Base-by-base conservation (phyloP, 208 protist species). In the Leishmania lainsoni region DNA sequence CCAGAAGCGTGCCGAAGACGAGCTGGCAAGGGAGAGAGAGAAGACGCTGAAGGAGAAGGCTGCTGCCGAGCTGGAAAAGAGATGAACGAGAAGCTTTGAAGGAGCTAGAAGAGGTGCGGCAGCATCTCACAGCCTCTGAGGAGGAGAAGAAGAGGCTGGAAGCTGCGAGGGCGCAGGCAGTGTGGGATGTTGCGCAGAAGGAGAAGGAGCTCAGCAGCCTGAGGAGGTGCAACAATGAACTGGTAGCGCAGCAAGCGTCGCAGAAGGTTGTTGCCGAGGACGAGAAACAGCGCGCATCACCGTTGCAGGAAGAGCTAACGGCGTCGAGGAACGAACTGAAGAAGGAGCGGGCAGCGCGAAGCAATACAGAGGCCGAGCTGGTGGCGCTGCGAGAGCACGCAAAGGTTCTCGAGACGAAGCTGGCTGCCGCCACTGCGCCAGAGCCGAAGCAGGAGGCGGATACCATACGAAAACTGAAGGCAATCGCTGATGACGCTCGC, bases 1-100 rank as follows among this genome's bases (percentile, higher is more conserved):
- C 2, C 85, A 83, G 56, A 68, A 86, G 20, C 54, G 52, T 0
- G 83, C 86, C 0, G 86, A 93, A 45, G 84, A 87, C 32, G 81
- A 88, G 58, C 70, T 90, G 54, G 85, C 83, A 22, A 83, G 72
- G 73, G 80, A 74, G 65, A 56, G 54, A 35, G 68, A 39, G 59
- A 85, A 78, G 39, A 75, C 68, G 39, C 70, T 74, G 56, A 80
- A 68, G 52, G 71, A 76, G 49, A 81, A 80, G 68, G 51, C 32
- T 0, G 56, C 70, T 3, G 75, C 80, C 35, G 42, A 35, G 51
- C 56, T 42, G 63, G 54, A 26, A 77, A 79, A 56, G 29, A 79
- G 51, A n/a, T 51, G 0, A 74, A 79, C 14, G 69, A 78, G 14
- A 81, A 81, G 42, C 75, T 89, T 52, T 59, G 68, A 81, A 84